phyloP scores from a whole-genome alignment of 495 filamentous ascomycete species.

The Aspergillus coremiiformis region DNA sequence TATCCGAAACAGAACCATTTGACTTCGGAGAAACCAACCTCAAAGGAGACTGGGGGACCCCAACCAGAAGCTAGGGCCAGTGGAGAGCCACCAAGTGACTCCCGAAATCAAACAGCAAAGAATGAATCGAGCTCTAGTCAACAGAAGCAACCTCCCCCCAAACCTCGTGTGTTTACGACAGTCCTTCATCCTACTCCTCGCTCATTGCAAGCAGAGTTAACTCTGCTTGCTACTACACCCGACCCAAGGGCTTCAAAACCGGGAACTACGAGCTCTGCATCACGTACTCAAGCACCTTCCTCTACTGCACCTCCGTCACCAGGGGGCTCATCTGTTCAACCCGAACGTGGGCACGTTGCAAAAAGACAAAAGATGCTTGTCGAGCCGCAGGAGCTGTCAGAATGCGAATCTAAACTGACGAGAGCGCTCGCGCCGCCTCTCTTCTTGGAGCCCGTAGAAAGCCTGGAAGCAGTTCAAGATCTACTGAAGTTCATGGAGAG shows the following conservation, averaged over 20 bases:
- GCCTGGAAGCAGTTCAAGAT: constrained; percentile 55
- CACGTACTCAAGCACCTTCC: constrained; percentile 38
- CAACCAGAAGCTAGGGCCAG: constrained; percentile 18
- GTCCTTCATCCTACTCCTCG: constrained; percentile 81
- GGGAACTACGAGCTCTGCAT: constrained; percentile 35
- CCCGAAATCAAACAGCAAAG: constrained; percentile 40
- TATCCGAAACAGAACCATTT: constrained; percentile 59
- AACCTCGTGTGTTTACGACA: constrained; percentile 62
- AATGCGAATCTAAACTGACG: constrained; percentile 65
- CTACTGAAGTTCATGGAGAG: constrained; percentile 64
- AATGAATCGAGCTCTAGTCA: constrained; percentile 35
- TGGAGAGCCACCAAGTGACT: constrained; percentile 23
- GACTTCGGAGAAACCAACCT: constrained; percentile 28
- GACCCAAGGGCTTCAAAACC: constrained; percentile 43
- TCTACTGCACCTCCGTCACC: constrained; percentile 52
- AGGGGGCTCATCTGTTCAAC: constrained; percentile 53
- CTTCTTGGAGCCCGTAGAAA: constrained; percentile 65
- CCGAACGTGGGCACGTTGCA: constrained; percentile 43
- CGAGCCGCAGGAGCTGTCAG: constrained; percentile 60
- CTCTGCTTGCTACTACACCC: constrained; percentile 66
- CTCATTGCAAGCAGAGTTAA: constrained; percentile 64
- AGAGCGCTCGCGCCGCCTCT: constrained; percentile 65
- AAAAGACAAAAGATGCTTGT: constrained; percentile 76
- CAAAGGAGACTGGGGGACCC: constrained; percentile 23
- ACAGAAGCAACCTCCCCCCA: constrained; percentile 41